Base-by-base conservation (phyloP, 2,329 filamentous ascomycete genomes). In the Coniochaeta sp. region DNA sequence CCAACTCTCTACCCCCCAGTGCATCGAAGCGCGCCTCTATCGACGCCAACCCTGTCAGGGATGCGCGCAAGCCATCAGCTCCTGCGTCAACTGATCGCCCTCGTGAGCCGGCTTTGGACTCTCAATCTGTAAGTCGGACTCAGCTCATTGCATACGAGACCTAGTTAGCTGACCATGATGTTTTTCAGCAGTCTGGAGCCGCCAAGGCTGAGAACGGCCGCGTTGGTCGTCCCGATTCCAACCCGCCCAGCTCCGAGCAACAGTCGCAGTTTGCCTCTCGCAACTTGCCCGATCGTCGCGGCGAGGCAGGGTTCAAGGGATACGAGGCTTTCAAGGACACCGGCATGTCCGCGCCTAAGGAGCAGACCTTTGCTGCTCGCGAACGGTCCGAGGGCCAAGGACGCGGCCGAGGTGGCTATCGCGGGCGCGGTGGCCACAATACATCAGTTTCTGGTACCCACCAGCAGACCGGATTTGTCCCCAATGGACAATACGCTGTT, bases 351-450 rank as follows among this genome's bases (percentile, higher is more conserved):
- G 40, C 49, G 20, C 38, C 53, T 24, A 57, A 63, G 52, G 60
- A 65, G 22, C 61, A 65, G 38, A 58, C 58, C 20, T 61, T 60
- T 20, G 40, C 55, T 18, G 49, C 53, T n/a, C 62, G 63, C 12
- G 72, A 76, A 3, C 50, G 54, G 64, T 62, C 51, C 64, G 75
- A 61, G 55, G 64, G 56, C 63, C 75, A 57, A 63, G 67, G 56
- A 16, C 62, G 65, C 3, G 50, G 59, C 50, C 68, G 69, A 18
- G 73, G 75, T 31, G 74, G 69, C 22, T 76, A 66, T 53, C 71
- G 75, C 32, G 68, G 69, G 45, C 74, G 76, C 46, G 75, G 74
- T 32, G 68, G 67, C 16, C 74, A 77, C 54, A 69, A 70, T 52
- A 59, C 60, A 49, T 57, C 56, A 40, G 48, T 55, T 45, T 32